Evolutionary conservation across 176 grass and related monocot species (phyloP).

Genomic region (Musa beccarii): DNA sequence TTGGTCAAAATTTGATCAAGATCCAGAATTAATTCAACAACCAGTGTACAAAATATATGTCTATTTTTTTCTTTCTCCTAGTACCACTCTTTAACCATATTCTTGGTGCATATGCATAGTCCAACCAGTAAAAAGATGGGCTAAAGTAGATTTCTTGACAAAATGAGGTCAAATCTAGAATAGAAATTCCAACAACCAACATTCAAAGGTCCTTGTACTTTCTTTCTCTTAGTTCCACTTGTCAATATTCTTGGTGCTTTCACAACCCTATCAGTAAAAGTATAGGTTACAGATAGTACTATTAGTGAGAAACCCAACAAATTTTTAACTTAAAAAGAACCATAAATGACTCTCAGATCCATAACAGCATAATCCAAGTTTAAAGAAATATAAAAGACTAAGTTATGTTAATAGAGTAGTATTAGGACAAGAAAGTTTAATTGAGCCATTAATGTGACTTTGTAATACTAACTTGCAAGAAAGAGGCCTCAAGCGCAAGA

Average conservation of each 20-base stretch:
- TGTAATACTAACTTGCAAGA: slow-evolving; percentile 59
- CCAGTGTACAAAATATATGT: too few species aligned
- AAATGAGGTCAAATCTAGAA: neutral
- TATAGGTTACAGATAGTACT: neutral
- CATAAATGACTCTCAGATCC: neutral
- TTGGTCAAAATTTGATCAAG: too few species aligned
- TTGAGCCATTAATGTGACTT: neutral
- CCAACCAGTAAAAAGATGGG: too few species aligned
- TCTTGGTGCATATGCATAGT: too few species aligned
- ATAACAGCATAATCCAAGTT: neutral
- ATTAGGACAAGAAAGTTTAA: neutral
- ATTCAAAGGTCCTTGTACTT: neutral
- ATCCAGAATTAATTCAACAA: too few species aligned
- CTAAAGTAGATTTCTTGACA: neutral
- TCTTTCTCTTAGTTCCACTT: neutral
- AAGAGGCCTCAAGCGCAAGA: slow-evolving; percentile 79
- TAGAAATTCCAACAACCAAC: neutral
- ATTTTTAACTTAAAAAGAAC: neutral
- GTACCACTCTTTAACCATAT: too few species aligned
- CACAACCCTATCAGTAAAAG: too few species aligned
- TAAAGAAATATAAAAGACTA: neutral
- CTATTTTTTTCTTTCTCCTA: too few species aligned
- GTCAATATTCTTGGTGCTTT: neutral
- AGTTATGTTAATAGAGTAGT: neutral
- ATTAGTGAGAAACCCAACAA: too few species aligned